A percentile compares a stretch with the other conserved stretches of the same genome.
Evolutionary conservation across 2,329 filamentous ascomycete species (phyloP).

Genomic region (Diplodia intermedia): DNA sequence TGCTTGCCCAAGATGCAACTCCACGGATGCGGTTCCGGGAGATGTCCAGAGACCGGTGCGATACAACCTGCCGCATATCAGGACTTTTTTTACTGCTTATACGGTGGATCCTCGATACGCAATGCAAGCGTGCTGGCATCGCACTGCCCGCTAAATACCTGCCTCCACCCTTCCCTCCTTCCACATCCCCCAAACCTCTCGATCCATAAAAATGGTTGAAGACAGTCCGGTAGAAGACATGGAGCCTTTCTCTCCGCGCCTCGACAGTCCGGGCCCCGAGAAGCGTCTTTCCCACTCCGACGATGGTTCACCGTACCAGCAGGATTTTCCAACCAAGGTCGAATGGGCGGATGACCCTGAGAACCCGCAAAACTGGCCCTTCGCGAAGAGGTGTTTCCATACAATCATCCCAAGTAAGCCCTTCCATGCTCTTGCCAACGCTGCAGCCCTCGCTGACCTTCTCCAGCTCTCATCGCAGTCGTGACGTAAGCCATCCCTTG

Average conservation of each 20-base stretch:
- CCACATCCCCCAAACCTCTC: too few species aligned
- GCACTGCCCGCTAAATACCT: slow-evolving; percentile 18
- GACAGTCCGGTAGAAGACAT: background rate
- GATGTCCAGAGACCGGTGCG: slow-evolving; percentile 8
- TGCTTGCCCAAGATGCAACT: background rate
- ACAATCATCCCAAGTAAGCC: slow-evolving; percentile 25
- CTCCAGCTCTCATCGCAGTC: slow-evolving; percentile 25
- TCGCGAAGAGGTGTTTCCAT: slow-evolving; percentile 64
- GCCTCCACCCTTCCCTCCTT: background rate
- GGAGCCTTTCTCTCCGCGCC: background rate
- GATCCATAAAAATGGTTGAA: background rate
- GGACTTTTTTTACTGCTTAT: background rate
- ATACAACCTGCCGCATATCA: slow-evolving; percentile 26
- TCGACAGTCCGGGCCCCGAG: slow-evolving; percentile 18
- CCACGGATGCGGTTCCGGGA: background rate
- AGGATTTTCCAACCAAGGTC: slow-evolving; percentile 41
- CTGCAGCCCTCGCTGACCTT: slow-evolving; percentile 63
- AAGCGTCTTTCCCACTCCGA: slow-evolving; percentile 15
- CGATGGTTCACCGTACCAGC: background rate
- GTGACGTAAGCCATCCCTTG: slow-evolving; percentile 19
- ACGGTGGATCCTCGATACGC: slow-evolving; percentile 22
- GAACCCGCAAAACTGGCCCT: slow-evolving; percentile 73
- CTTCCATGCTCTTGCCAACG: slow-evolving; percentile 54
- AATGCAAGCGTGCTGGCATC: background rate
- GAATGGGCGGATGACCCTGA: slow-evolving; percentile 74